Conservation (phyloP, 1,284 basidiomycete species). For the Porodaedalea pini region DNA sequence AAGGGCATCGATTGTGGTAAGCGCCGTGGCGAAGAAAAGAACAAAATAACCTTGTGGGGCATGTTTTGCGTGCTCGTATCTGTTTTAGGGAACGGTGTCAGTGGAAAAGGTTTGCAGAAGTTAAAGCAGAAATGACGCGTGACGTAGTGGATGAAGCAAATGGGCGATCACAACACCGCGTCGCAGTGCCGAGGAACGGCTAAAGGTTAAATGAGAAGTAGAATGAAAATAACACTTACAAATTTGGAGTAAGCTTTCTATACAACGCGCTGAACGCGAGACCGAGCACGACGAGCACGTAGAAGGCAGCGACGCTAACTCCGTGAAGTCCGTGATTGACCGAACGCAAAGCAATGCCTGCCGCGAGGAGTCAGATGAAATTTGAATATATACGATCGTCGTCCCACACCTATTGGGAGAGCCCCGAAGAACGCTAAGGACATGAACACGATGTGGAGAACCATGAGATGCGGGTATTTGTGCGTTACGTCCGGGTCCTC, state of each 20-base stretch:
- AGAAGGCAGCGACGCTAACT: constrained; percentile 56
- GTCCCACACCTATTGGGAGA: constrained; percentile 60
- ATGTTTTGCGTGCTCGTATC: constrained; percentile 70
- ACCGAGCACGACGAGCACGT: constrained; percentile 51
- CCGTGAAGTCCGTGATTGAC: constrained; percentile 63
- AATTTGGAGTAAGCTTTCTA: constrained; percentile 70
- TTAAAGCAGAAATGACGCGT: constrained; percentile 7
- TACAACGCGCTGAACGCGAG: constrained; percentile 64
- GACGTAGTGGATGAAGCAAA: constrained; percentile 23
- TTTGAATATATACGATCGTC: background rate
- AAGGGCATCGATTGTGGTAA: constrained; percentile 58
- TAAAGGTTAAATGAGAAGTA: constrained; percentile 3
- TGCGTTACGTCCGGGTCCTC: constrained; percentile 46
- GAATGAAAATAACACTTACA: constrained; percentile 42
- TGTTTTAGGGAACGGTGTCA: constrained; percentile 28
- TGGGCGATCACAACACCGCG: constrained; percentile 2
- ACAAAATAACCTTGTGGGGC: constrained; percentile 59
- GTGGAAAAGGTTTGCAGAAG: background rate
- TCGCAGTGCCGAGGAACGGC: background rate
- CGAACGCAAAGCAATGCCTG: constrained; percentile 73
- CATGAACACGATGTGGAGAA: constrained; percentile 66
- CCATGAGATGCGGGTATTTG: constrained; percentile 60
- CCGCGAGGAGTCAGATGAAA: constrained; percentile 7
- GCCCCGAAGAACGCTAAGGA: constrained; percentile 70
- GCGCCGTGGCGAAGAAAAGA: constrained; percentile 49